phyloP scores from a whole-genome alignment of 2,329 filamentous ascomycete species.

The Laburnicola sp. region DNA sequence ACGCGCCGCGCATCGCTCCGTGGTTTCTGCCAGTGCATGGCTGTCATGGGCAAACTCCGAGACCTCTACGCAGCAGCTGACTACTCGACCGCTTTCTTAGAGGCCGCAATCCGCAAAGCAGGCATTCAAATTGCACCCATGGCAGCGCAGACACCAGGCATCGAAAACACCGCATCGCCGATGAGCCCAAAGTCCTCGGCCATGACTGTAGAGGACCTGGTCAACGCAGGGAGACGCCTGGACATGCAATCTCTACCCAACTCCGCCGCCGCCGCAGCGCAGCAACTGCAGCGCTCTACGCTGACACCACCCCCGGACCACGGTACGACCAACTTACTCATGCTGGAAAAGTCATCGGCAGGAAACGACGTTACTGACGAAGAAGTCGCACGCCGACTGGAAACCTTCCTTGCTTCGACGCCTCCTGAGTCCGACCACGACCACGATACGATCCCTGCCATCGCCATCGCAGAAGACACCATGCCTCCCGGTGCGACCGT shows the following conservation, averaged over 20 bases:
- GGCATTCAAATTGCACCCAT: constrained; percentile 68
- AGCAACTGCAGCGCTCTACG: constrained; percentile 30
- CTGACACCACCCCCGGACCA: constrained; percentile 49
- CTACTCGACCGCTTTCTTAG: constrained; percentile 92
- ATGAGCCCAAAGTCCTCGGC: constrained; percentile 28
- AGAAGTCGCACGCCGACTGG: constrained; percentile 52
- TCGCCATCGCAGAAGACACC: constrained; percentile 33
- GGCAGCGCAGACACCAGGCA: constrained; percentile 19
- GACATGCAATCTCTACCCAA: constrained; percentile 32
- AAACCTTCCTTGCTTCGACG: constrained; percentile 55
- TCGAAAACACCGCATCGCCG: constrained; percentile 10
- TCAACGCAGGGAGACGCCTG: constrained; percentile 50
- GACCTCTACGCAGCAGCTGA: constrained; percentile 94
- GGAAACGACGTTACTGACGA: constrained; percentile 47
- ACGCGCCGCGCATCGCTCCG: constrained; percentile 73
- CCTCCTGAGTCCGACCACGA: constrained; percentile 51
- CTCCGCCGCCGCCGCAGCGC: constrained; percentile 13
- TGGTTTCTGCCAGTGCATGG: constrained; percentile 90
- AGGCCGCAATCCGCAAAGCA: constrained; percentile 85
- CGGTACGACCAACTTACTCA: constrained; percentile 39
- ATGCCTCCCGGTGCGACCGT: constrained; percentile 13
- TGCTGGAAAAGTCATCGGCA: constrained; percentile 35
- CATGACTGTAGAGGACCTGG: constrained; percentile 51
- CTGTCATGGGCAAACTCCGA: constrained; percentile 81
- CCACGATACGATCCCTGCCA: constrained; percentile 30